Base-by-base conservation (phyloP, 108 stramenopile species). In the Stephanodiscus triporus region DNA sequence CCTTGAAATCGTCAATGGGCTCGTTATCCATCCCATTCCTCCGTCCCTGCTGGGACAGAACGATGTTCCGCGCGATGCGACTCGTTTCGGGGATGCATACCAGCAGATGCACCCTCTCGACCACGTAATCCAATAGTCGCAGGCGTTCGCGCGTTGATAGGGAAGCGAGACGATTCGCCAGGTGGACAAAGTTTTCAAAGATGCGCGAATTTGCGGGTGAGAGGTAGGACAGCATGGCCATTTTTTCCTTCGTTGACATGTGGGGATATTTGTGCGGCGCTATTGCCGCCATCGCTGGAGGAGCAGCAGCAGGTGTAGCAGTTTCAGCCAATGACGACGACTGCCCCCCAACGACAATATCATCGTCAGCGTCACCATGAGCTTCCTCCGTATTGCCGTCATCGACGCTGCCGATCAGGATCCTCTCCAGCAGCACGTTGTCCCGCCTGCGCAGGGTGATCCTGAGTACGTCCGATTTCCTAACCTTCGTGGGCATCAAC, bases 1-100 rank as follows among this genome's bases (percentile, higher is more conserved):
- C 85, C 68, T 86, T 86, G 62, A 86, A 86, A 73, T 86, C 85
- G 76, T 86, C 85, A 1, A 86, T 75, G 9, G 82, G 68, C 38
- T 86, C 85, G 69, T 81, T 83, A 38, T 86, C 80, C 78, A 79
- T 86, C 26, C 85, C 85, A 42, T 83, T 86, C 59, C 78, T 34
- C 0, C 70, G 24, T 57, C 56, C 56, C 11, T 71, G 81, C 43
- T 86, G 85, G 55, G 36, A 50, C 78, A 86, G 72, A 10, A 86
- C 85, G 27, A 86, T 80, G 58, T 82, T 86, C 32, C 85, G 54
- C 20, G 85, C 85, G 68, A 86, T 86, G 19, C 74, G 60, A 48
- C 75, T 80, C 0, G 81, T 79, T 38, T 86, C 85, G 16, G 85
- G 85, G 30, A 86, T 69, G 55, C 85, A 86, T 1, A 81, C 80